Base-by-base conservation (phyloP, 495 filamentous ascomycete genomes). In the Trichoderma virens region DNA sequence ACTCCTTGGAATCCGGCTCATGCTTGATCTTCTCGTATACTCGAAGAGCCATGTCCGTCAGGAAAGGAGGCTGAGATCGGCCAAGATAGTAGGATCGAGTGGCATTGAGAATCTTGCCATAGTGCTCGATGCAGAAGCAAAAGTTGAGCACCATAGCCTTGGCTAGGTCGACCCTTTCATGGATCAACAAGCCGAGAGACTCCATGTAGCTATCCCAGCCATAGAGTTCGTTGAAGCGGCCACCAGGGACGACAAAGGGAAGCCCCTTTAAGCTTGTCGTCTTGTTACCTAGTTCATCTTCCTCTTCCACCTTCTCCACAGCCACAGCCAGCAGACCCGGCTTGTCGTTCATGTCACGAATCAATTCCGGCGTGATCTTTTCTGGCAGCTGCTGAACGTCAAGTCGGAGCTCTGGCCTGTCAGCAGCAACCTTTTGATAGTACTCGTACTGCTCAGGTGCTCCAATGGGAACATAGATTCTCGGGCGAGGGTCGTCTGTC, bases 121-220 rank as follows among this genome's bases (percentile, higher is more conserved):
- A 98, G 75, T 98, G 95, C 75, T 91, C 87, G 76, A 98, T 97
- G 78, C 90, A 93, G 77, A 98, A 98, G 74, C 90, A 93, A 75
- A 98, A 98, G 76, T 98, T 93, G 67, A 85, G 76, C 35, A 98
- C 91, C 90, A 98, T 98, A 28, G 88, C 83, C 76, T 96, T 95
- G 63, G 90, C 91, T 43, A 98, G 77, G 70, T 96, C 83, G 39
- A 88, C 86, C 59, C 89, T 88, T 70, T 90, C 89, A 71, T 92
- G 88, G 65, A 86, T 86, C 43, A 97, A 74, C 66, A 98, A 80
- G 5, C 93, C 92, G 11, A 97, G 78, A 8, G 93, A 91, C 69
- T 91, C 91, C 90, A 98, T 96, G 76, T 96, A 98, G 71, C 90
- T 95, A 73, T 98, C 94, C 94, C 94, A 98, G 18, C 84, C 91